Conservation (phyloP, 2,329 filamentous ascomycete genomes). For the Graphilbum ipis-grandicollis region DNA sequence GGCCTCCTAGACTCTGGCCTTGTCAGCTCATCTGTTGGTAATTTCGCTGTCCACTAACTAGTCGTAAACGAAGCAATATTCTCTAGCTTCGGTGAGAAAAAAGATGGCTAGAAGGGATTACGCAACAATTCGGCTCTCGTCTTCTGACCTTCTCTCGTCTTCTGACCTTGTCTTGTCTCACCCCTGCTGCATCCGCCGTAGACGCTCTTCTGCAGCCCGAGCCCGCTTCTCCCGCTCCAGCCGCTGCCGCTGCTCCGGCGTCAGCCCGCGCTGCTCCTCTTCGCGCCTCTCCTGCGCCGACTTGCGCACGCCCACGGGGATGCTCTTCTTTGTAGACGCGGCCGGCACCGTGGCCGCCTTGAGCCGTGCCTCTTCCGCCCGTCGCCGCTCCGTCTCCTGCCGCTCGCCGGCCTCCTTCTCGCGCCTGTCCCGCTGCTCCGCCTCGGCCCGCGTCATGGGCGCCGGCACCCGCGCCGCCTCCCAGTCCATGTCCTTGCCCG, state of each 20-base stretch:
- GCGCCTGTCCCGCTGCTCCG: conserved; percentile 47
- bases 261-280: conserved; percentile 71
- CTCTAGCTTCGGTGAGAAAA: too few relatives aligned
- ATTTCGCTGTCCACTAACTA: too few relatives aligned
- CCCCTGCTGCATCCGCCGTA: conserved; percentile 43
- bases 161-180: too few relatives aligned
- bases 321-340: conserved; percentile 19
- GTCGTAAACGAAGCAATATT: too few relatives aligned
- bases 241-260: conserved; percentile 68
- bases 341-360: conserved; percentile 25
- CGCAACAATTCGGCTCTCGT: too few relatives aligned
- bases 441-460: conserved; percentile 52
- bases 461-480: conserved; percentile 54
- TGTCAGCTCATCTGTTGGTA: too few relatives aligned
- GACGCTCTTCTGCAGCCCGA: conserved; percentile 76
- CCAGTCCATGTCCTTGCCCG: conserved; percentile 40
- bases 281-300: conserved; percentile 66
- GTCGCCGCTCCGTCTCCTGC: conserved; percentile 53
- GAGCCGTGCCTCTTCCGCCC: conserved; percentile 57
- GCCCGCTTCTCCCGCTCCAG: conserved; percentile 81
- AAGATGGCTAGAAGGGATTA: too few relatives aligned
- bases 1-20: too few relatives aligned
- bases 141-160: too few relatives aligned
- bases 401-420: conserved; percentile 54
- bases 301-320: conserved; percentile 44